Evolutionary conservation across 768 basidiomycete species (phyloP).

Genomic region (Amanita pallidorosea): DNA sequence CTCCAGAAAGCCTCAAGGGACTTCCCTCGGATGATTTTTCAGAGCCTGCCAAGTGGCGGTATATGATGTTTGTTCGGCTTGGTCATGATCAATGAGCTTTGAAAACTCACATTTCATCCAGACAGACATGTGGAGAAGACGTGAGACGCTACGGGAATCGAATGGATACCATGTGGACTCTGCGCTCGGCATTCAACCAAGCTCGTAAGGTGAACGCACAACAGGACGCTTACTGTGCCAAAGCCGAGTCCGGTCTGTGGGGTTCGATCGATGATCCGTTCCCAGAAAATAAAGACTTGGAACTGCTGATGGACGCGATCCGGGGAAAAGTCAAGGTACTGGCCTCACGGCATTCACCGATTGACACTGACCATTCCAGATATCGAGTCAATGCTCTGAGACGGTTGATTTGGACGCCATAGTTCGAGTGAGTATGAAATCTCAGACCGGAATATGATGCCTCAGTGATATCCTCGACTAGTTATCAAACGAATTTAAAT

Average conservation of each 20-base stretch:
- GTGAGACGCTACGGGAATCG: conserved; percentile 40
- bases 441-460: background rate
- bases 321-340: conserved; percentile 73
- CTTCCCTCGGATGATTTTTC: conserved; percentile 23
- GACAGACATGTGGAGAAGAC: conserved; percentile 56
- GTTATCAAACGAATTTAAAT: conserved; percentile 87
- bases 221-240: conserved; percentile 65
- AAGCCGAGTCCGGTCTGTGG: conserved; percentile 41
- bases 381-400: conserved; percentile 62
- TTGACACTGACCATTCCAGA: conserved; percentile 20
- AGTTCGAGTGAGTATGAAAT: conserved; percentile 33
- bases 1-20: conserved; percentile 53
- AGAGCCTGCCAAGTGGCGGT: conserved; percentile 54
- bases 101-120: conserved; percentile 14
- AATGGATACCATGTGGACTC: conserved; percentile 73
- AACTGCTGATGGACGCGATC: conserved; percentile 72
- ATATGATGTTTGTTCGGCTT: conserved; percentile 54
- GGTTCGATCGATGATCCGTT: conserved; percentile 31
- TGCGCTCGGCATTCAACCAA: conserved; percentile 70
- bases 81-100: background rate
- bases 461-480: conserved; percentile 17
- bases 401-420: conserved; percentile 63
- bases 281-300: conserved; percentile 67
- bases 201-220: conserved; percentile 56
- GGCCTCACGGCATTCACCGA: background rate